Base-by-base conservation (phyloP, 2,329 filamentous ascomycete species). In the Aspergillus melleus region DNA sequence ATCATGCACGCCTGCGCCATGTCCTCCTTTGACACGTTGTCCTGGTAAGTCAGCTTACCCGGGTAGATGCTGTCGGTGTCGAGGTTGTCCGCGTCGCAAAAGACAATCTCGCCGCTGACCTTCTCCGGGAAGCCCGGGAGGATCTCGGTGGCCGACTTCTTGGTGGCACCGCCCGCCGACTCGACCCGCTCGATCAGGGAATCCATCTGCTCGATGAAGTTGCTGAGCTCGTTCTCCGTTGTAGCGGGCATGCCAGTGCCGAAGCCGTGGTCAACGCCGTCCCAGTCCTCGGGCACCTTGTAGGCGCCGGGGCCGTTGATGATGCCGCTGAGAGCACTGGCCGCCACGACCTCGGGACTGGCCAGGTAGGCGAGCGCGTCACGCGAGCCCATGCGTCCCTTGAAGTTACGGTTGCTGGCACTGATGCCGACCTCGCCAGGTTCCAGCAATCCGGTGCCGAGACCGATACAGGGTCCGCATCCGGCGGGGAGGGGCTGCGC, bases 1-100 rank as follows among this genome's bases (percentile, higher is more conserved):
- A 90, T 85, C 92, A 98, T 97, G 76, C 90, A 93, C 0, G 93
- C 92, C 65, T 90, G 81, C 0, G 92, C 91, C 94, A 98, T 97
- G 59, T 86, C 86, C 62, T 91, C 89, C 0, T 78, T 80, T 0
- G 90, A 79, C 1, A 98, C 83, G 68, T 90, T 84, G 71, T 98
- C 93, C 72, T 96, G 91, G 77, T 98, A 98, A 0, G 93, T 97
- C 75, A 91, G 92, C 72, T 93, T 92, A 4, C 91, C 92, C 0
- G 92, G 90, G 75, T 98, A 98, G 74, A 98, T 96, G 56, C 85
- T 88, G 71, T 98, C 94, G 0, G 94, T 98, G 77, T 95, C 91
- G 73, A 97, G 86, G 77, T 96, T 96, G 73, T 92, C 90, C 0
- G 85, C 86, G 69, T 96, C 91, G 72, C 86, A 91, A 77, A 95